These are phyloP conservation scores for Trypanosoma congolense DNA, from an alignment of 208 protist genomes.

Conservation along the genomic window DNA sequence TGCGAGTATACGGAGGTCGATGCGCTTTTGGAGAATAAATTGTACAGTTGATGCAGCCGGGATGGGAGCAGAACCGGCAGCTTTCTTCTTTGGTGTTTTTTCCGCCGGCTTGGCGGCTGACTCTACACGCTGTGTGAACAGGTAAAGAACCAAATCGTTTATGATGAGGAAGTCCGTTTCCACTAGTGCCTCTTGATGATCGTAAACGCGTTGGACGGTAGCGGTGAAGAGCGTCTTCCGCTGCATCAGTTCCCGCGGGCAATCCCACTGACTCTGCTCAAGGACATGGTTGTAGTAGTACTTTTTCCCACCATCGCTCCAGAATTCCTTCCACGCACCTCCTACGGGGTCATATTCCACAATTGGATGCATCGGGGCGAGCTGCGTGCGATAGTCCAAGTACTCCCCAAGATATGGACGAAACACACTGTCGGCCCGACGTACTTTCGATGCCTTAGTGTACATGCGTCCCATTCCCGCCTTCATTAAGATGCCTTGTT, in stretches of 20 bases:
- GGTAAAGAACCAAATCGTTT: slow-evolving; percentile 24
- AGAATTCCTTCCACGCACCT: slow-evolving; percentile 56
- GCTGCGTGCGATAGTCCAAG: slow-evolving; percentile 39
- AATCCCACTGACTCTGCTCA: slow-evolving; percentile 30
- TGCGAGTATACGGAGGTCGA: slow-evolving; percentile 63
- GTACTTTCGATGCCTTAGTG: slow-evolving; percentile 40
- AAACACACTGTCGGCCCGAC: slow-evolving; percentile 76
- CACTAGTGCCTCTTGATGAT: slow-evolving; percentile 34
- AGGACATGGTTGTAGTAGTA: slow-evolving; percentile 55
- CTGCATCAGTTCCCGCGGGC: slow-evolving; percentile 27
- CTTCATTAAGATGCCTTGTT: slow-evolving; percentile 52
- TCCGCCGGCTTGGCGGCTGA: slow-evolving; percentile 6
- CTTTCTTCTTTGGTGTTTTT: slow-evolving; percentile 22
- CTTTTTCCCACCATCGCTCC: slow-evolving; percentile 25
- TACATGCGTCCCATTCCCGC: slow-evolving; percentile 36
- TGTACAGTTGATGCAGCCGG: slow-evolving; percentile 16
- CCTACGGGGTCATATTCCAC: slow-evolving; percentile 52
- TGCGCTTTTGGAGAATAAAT: slow-evolving; percentile 43
- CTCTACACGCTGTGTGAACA: slow-evolving; percentile 28
- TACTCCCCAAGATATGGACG: slow-evolving; percentile 71
- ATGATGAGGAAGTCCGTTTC: slow-evolving; percentile 35
- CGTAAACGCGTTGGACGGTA: slow-evolving; percentile 32
- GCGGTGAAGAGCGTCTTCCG: slow-evolving; percentile 45
- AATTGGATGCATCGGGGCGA: slow-evolving; percentile 24
- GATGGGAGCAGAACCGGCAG: not conserved